A percentile compares a stretch with the other conserved stretches of the same genome.
These are phyloP conservation scores for Pseudogymnoascus sp. DNA, from an alignment of 2,329 filamentous ascomycete genomes.

Conservation along the genomic window DNA sequence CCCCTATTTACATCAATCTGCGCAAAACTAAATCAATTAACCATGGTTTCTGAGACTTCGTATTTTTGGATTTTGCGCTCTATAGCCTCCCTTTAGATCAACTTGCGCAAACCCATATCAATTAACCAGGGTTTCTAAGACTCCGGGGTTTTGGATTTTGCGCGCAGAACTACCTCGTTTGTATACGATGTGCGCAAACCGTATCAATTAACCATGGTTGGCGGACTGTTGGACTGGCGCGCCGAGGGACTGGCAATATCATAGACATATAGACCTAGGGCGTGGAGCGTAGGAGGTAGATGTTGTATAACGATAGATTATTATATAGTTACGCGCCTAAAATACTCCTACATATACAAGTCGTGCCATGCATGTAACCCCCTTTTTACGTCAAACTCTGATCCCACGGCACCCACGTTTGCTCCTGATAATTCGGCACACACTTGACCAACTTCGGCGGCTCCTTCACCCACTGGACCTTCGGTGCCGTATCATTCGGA, in stretches of 20 bases:
- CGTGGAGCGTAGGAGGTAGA: neutral
- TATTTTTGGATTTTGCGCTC: no score
- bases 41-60: no score
- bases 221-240: neutral
- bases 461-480: conserved; percentile 3
- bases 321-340: neutral
- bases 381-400: neutral
- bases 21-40: no score
- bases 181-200: neutral
- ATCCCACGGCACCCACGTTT: conserved; percentile 10
- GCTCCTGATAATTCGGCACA: conserved; percentile 9
- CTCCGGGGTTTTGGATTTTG: no score
- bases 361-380: neutral
- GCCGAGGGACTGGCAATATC: neutral
- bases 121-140: no score
- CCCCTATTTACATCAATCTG: no score
- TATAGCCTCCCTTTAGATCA: no score
- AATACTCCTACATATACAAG: neutral
- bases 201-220: neutral
- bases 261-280: no score
- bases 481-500: neutral
- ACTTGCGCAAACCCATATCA: no score
- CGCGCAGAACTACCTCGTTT: neutral
- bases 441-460: conserved; percentile 12
- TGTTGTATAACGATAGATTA: neutral